A percentile compares a stretch with the other conserved stretches of the same genome.
Conservation (phyloP, 2,329 filamentous ascomycete species). For the Ophiocordyceps robertsii region DNA sequence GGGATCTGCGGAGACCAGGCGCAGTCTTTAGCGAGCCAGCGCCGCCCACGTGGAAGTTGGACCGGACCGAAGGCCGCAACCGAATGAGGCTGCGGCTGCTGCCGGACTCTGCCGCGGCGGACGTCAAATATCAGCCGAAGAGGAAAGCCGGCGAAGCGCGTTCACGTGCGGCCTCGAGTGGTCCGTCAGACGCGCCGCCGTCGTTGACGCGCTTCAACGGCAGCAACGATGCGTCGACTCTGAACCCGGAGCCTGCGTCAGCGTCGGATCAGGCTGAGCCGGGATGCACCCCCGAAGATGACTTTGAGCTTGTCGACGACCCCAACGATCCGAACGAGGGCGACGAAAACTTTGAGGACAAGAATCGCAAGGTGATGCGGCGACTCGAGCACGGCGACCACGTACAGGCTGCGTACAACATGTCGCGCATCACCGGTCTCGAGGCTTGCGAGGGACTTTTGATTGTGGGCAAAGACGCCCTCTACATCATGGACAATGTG, state of each 20-base stretch:
- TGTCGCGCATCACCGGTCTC: conserved; percentile 84
- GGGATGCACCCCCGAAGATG: conserved; percentile 53
- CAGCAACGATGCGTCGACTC: conserved; percentile 6
- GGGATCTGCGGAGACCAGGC: conserved; percentile 64
- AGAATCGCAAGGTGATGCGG: conserved; percentile 95
- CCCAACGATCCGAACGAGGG: conserved; percentile 69
- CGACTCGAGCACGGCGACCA: conserved; percentile 81
- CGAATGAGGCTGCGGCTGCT: conserved; percentile 84
- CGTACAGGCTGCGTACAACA: conserved; percentile 88
- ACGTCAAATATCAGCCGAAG: conserved; percentile 75
- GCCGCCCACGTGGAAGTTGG: conserved; percentile 72
- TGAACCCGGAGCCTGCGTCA: conserved; percentile 12
- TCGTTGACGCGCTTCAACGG: conserved; percentile 10
- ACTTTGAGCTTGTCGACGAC: conserved; percentile 92
- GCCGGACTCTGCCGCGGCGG: conserved; percentile 56
- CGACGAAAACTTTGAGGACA: conserved; percentile 78
- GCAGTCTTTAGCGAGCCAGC: conserved; percentile 60
- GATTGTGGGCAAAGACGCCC: conserved; percentile 78
- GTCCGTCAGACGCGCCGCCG: conserved; percentile 3
- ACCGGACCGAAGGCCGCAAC: conserved; percentile 89
- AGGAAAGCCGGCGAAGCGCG: conserved; percentile 41
- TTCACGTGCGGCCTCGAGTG: conserved; percentile 12
- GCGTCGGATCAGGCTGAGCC: conserved; percentile 9
- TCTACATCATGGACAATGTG: conserved; percentile 94
- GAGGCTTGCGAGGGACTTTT: conserved; percentile 90